Conservation (phyloP, 805 yeast genomes). For the Myxozyma vanderwaltii region DNA sequence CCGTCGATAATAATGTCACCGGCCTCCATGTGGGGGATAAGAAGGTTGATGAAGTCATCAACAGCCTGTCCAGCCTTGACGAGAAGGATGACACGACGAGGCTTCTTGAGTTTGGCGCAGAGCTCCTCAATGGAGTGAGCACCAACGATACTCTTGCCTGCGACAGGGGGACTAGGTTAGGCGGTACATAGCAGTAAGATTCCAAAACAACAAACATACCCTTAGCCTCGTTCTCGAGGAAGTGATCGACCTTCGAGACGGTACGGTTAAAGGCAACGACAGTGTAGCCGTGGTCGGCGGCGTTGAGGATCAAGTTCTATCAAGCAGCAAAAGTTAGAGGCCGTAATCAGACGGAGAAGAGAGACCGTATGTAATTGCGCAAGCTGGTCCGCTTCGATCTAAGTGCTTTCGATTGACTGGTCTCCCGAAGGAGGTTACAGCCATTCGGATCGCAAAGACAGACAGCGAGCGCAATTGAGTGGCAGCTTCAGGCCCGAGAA, state of each 20-base stretch:
- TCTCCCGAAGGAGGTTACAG: too few relatives aligned
- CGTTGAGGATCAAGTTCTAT: slow-evolving; percentile 87
- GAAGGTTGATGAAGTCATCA: slow-evolving; percentile 83
- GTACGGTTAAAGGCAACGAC: slow-evolving; percentile 99
- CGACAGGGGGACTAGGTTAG: background rate
- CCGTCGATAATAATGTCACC: slow-evolving; percentile 99
- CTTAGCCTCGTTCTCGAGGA: slow-evolving; percentile 92
- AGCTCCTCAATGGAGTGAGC: slow-evolving; percentile 91
- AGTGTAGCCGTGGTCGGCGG: slow-evolving; percentile 95
- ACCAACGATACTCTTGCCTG: slow-evolving; percentile 81
- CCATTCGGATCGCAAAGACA: too few relatives aligned
- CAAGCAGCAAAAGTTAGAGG: background rate
- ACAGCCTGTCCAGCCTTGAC: slow-evolving; percentile 98
- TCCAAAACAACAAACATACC: slow-evolving; percentile 46
- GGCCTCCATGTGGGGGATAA: slow-evolving; percentile 87
- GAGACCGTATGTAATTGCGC: background rate
- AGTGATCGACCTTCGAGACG: slow-evolving; percentile 90
- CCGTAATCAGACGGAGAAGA: slow-evolving; percentile 10
- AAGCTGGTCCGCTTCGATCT: slow-evolving; percentile 12
- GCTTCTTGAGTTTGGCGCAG: slow-evolving; percentile 86
- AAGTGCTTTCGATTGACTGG: too few relatives aligned
- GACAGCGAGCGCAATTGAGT: too few relatives aligned
- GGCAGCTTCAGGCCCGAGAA: background rate
- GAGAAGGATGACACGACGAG: slow-evolving; percentile 90
- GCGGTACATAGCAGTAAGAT: background rate